phyloP scores from a whole-genome alignment of 805 yeast species.

The Lipomyces orientalis region DNA sequence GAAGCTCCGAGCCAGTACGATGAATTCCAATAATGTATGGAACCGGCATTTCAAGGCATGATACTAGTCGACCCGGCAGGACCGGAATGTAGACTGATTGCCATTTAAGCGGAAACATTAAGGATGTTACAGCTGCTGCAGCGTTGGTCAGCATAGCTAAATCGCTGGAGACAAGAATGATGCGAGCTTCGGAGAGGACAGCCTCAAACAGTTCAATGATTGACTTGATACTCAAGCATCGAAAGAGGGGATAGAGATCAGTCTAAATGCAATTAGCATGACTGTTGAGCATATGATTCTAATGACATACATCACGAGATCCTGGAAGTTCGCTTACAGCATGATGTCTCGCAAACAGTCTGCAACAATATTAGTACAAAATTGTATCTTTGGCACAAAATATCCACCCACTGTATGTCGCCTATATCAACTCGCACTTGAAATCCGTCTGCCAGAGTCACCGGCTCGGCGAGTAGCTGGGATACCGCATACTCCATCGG shows the following conservation, averaged over 20 bases:
- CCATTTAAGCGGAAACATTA: constrained; percentile 35
- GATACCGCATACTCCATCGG: constrained; percentile 36
- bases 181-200: constrained; percentile 31
- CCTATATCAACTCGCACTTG: constrained; percentile 27
- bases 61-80: constrained; percentile 29
- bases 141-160: constrained; percentile 28
- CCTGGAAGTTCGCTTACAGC: constrained; percentile 30
- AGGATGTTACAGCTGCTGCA: constrained; percentile 27
- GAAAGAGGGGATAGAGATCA: constrained; percentile 34
- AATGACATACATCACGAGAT: constrained; percentile 26
- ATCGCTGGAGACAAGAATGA: constrained; percentile 31
- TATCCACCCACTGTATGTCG: constrained; percentile 8
- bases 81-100: constrained; percentile 36
- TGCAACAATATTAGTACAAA: background rate
- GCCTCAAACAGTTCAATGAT: constrained; percentile 35
- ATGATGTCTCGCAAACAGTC: constrained; percentile 28
- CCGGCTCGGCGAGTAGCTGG: constrained; percentile 22
- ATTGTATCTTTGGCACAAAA: background rate
- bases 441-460: background rate
- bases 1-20: constrained; percentile 6
- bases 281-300: background rate
- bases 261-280: constrained; percentile 5
- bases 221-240: constrained; percentile 22
- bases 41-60: constrained; percentile 37
- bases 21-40: constrained; percentile 37